A percentile compares a stretch with the other conserved stretches of the same genome.
These are phyloP conservation scores for Protomyces inundatus DNA, from an alignment of 1,139 yeast species.

Conservation along the genomic window DNA sequence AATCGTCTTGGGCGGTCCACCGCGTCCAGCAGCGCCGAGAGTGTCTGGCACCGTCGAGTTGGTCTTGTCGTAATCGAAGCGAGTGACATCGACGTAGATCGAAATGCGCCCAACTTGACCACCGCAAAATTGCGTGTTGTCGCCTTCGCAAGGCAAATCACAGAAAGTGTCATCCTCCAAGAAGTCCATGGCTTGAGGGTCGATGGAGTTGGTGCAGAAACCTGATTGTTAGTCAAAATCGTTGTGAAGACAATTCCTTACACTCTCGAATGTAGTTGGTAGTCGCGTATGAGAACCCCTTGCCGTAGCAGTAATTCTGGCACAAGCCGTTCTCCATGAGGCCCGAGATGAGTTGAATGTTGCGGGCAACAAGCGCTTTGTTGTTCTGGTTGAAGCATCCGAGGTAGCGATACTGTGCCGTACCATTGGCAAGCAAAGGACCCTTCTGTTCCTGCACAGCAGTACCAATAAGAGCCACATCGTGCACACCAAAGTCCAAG, in stretches of 20 bases:
- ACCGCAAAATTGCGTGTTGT: conserved; percentile 2
- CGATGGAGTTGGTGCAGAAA: neutral
- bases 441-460: neutral
- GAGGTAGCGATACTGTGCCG: conserved; percentile 3
- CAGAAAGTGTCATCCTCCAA: neutral
- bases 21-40: neutral
- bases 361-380: neutral
- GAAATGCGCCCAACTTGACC: neutral
- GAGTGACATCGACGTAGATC: neutral
- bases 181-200: neutral
- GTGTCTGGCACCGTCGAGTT: neutral
- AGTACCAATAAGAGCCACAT: neutral
- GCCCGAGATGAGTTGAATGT: neutral
- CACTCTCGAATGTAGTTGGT: conserved; percentile 3
- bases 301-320: neutral
- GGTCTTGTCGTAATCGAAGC: neutral
- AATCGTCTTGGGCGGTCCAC: conserved; percentile 1
- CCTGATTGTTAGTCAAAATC: neutral
- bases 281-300: neutral
- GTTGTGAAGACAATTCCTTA: neutral
- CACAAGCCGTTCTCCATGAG: neutral
- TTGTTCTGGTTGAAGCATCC: conserved; percentile 3
- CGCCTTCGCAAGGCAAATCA: conserved; percentile 1
- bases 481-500: neutral
- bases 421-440: neutral